Evolutionary conservation across 2,329 filamentous ascomycete species (phyloP).

Genomic region (Penicillium frequentans): DNA sequence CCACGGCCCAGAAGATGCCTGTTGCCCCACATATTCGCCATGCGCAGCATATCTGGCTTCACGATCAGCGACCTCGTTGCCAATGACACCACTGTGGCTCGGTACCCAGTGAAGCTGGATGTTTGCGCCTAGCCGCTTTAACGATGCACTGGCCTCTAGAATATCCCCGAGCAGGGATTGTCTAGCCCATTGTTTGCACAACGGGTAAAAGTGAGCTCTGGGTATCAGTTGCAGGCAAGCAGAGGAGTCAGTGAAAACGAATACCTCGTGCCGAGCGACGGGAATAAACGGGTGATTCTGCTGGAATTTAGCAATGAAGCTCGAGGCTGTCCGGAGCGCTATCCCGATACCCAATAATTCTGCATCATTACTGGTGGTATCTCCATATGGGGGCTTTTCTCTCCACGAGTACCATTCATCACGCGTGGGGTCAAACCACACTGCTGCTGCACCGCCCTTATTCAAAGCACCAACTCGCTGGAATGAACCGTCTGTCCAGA

Average conservation of each 20-base stretch:
- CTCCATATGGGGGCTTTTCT: not conserved
- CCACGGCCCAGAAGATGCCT: not conserved
- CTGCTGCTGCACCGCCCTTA: not conserved
- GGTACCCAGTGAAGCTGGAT: not conserved
- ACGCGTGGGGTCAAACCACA: not conserved
- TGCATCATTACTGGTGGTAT: not conserved
- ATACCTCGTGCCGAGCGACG: not conserved
- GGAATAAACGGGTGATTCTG: not conserved
- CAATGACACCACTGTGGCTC: not conserved
- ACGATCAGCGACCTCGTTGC: not conserved
- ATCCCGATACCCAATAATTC: not conserved
- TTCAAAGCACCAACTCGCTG: not conserved
- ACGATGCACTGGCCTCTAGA: not conserved
- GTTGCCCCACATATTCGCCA: not conserved
- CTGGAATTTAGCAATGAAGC: not conserved
- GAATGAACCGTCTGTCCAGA: not conserved
- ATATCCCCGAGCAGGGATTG: not conserved
- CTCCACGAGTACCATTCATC: not conserved
- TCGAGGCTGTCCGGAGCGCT: not conserved
- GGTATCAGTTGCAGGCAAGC: not conserved
- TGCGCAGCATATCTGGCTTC: not conserved
- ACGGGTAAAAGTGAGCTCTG: not conserved
- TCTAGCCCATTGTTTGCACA: not conserved
- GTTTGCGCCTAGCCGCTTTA: not conserved
- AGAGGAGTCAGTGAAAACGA: not conserved